These are phyloP conservation scores for Malassezia brasiliensis DNA, from an alignment of 1,284 basidiomycete species.

Conservation along the genomic window DNA sequence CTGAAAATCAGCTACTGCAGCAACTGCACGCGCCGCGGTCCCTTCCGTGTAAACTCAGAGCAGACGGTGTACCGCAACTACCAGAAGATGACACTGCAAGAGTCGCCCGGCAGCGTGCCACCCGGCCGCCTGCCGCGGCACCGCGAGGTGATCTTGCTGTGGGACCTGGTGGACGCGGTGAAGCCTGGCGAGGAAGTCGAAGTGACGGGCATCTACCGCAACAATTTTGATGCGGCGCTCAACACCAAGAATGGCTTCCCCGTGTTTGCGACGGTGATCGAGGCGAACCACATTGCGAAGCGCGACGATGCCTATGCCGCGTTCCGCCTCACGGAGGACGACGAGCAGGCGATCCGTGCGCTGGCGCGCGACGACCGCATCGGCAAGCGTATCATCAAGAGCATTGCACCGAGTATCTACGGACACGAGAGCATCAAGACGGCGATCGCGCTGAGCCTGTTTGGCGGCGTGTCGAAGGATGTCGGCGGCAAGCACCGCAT, in stretches of 20 bases:
- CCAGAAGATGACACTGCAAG: slow-evolving; percentile 96
- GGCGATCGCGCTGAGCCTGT: slow-evolving; percentile 84
- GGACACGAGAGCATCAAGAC: slow-evolving; percentile 99
- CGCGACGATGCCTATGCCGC: slow-evolving; percentile 88
- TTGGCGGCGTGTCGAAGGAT: slow-evolving; percentile 86
- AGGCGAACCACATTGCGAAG: slow-evolving; percentile 81
- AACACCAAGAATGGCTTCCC: slow-evolving; percentile 99
- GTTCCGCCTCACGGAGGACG: slow-evolving; percentile 90
- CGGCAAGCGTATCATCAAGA: slow-evolving; percentile 92
- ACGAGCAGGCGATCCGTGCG: slow-evolving; percentile 77
- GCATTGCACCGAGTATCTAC: slow-evolving; percentile 95
- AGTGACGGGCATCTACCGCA: slow-evolving; percentile 84
- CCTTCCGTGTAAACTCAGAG: slow-evolving; percentile 92
- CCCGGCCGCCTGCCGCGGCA: slow-evolving; percentile 91
- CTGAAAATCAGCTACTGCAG: slow-evolving; percentile 77
- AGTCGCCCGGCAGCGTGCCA: slow-evolving; percentile 95
- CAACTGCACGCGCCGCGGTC: slow-evolving; percentile 84
- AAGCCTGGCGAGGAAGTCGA: slow-evolving; percentile 98
- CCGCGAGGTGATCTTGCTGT: slow-evolving; percentile 88
- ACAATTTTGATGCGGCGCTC: slow-evolving; percentile 95
- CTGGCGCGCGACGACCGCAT: slow-evolving; percentile 85
- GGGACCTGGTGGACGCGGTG: slow-evolving; percentile 95
- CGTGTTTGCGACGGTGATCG: slow-evolving; percentile 94
- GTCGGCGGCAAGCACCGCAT: slow-evolving; percentile 93
- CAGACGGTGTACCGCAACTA: slow-evolving; percentile 99